Evolutionary conservation across 345 rosid genomes (phyloP), one percentile per base, ranked within the genome.

Genomic region (Citropsis articulata): DNA sequence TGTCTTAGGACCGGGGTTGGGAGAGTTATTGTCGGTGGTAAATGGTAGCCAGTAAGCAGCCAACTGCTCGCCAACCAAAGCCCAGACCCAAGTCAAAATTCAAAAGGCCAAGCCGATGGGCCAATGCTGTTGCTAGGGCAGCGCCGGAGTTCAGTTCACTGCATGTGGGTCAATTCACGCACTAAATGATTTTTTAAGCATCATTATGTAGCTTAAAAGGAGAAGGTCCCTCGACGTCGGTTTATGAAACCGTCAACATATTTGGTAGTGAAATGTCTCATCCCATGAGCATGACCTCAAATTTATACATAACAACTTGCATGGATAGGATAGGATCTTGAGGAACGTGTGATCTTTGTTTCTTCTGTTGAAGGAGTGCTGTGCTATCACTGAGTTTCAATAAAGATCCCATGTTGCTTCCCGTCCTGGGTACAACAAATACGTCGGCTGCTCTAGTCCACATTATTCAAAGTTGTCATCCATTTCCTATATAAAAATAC

Each of bases 401-500:
- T 24, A 38, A 24, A 25, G 69, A 73, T 73, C 69, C 77, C 77
- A 73, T 45, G 45, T 19, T 75, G 78, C 31, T 63, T 63, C 61
- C 61, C 62, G 63, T 63, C 69, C 48, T 48, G 31, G 36, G 10
- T 22, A 48, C 48, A 65, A 30, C 40, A 63, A 42, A 14, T 48
- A 0, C 14, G 71, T 45, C 71, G 77, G 69, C 63, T 50, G 24
- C 27, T 22, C 45, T 0, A 14, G 45, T 75, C 78, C 70, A 28
- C 36, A 21, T 28, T 21, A 21, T 28, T 6, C 42, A 62, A 30
- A 63, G 18, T 48, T 64, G 36, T 65, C 42, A 63, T 18, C 48
- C 45, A 65, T 33, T 60, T 7, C 3, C 28, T 25, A 10, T 35
- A 35, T 35, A 35, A 5, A 35, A 35, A 35, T 35, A 5, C 36